Percentiles rank a stretch among this genome's conserved stretches.
These are phyloP conservation scores for Maudiozyma saulgeensis DNA, from an alignment of 805 yeast genomes.

Conservation along the genomic window DNA sequence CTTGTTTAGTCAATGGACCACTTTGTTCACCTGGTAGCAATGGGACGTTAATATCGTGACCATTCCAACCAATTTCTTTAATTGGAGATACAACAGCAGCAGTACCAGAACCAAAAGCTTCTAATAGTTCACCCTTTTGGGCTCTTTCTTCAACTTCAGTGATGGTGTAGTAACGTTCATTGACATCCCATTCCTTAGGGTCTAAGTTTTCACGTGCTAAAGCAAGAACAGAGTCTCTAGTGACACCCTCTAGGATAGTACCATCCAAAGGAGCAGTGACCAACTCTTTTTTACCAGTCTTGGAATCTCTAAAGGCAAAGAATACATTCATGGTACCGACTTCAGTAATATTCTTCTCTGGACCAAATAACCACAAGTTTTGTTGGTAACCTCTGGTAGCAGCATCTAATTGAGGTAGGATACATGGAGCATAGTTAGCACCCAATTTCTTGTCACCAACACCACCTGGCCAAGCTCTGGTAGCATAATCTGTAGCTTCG, in stretches of 20 bases:
- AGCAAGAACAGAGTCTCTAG: constrained; percentile 76
- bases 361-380: constrained; percentile 92
- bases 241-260: constrained; percentile 91
- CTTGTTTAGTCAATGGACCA: constrained; percentile 65
- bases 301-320: constrained; percentile 64
- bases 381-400: constrained; percentile 87
- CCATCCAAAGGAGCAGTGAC: constrained; percentile 96
- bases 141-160: constrained; percentile 71
- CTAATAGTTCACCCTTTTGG: constrained; percentile 69
- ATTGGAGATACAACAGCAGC: constrained; percentile 96
- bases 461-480: constrained; percentile 99
- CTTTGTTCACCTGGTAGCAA: constrained; percentile 64
- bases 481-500: constrained; percentile 91
- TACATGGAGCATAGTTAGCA: constrained; percentile 95
- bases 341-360: constrained; percentile 78
- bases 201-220: constrained; percentile 68
- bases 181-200: constrained; percentile 66
- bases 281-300: constrained; percentile 75
- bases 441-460: constrained; percentile 92
- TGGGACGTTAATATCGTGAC: constrained; percentile 64
- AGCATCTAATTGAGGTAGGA: constrained; percentile 81
- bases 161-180: constrained; percentile 78
- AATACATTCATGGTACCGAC: constrained; percentile 96
- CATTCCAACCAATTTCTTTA: constrained; percentile 72
- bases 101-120: constrained; percentile 96